Base-by-base conservation (phyloP, 768 basidiomycete genomes). In the Pleurotus cornucopiae region DNA sequence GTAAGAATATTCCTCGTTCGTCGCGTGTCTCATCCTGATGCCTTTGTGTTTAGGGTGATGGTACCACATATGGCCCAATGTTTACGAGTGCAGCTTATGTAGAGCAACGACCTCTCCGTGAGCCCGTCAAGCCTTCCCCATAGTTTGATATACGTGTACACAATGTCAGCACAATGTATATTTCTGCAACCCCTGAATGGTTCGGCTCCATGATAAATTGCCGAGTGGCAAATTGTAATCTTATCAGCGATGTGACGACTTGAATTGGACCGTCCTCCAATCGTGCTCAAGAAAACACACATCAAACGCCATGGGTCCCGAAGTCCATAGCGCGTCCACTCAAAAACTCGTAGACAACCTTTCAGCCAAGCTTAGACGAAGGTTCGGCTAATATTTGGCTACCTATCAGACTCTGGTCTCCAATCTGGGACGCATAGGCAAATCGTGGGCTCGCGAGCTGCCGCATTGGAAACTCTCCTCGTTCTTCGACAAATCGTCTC, bases 401-500 rank as follows among this genome's bases (percentile, higher is more conserved):
- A 40, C 34, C 43, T 57, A 43, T 52, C 37, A 56, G 63, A 53
- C 57, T 62, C 58, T 60, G 58, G 34, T 34, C 30, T 34, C 30
- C 30, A 34, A 56, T 46, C 39, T 52, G 59, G 34, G 62, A 62
- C 57, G 47, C 53, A 44, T 68, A 97, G 94, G 61, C 94, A 97
- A 71, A 77, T 98, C 47, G 85, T 96, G 57, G 96, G 97, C 26
- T 95, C 96, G 9, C 83, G 89, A 56, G 83, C 87, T 54, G 85
- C 95, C 1, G 94, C 97, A 0, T 71, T 96, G 2, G 94, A 97
- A 69, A 98, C 95, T 0, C 78, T 94, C 5, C 80, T 89, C 20
- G 85, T 98, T 14, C 76, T 99, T 23, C 85, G 93, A 26, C 92
- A 94, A 63, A 90, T 98, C 59, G 86, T 98, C 13, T 83, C 94